These are phyloP conservation scores for Chenopodium formosanum DNA, from an alignment of 148 eudicot genomes.

Conservation along the genomic window DNA sequence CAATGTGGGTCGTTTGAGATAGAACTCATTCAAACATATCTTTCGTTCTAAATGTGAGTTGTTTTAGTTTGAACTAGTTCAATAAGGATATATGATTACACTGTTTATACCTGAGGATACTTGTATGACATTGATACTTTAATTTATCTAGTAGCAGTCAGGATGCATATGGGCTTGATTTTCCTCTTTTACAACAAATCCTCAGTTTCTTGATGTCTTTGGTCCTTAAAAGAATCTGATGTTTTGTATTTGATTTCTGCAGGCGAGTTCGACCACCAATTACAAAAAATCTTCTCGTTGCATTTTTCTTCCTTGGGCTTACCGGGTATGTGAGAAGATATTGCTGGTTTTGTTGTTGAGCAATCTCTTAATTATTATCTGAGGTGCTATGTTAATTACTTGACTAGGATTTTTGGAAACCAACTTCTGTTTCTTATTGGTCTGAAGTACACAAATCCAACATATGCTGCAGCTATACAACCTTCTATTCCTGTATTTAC, in stretches of 20 bases:
- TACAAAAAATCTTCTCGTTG: slow-evolving; percentile 48
- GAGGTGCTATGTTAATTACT: slow-evolving; percentile 17
- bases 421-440: slow-evolving; percentile 95
- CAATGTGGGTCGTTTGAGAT: neutral
- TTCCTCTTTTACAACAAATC: neutral
- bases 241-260: slow-evolving; percentile 28
- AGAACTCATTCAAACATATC: neutral
- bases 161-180: neutral
- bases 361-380: neutral
- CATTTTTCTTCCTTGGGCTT: slow-evolving; percentile 82
- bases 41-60: neutral
- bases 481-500: slow-evolving; percentile 98
- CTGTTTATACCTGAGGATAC: neutral
- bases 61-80: neutral
- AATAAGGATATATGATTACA: neutral
- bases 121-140: neutral
- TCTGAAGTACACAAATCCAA: slow-evolving; percentile 92
- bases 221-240: neutral
- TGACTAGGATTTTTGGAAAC: slow-evolving; percentile 82
- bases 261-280: slow-evolving; percentile 76
- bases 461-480: slow-evolving; percentile 94
- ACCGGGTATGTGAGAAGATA: slow-evolving; percentile 66
- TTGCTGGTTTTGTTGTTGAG: neutral
- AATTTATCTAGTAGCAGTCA: neutral
- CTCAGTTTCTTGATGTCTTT: neutral